These are phyloP conservation scores for Sonneratia alba DNA, from an alignment of 345 rosid species.

Conservation along the genomic window DNA sequence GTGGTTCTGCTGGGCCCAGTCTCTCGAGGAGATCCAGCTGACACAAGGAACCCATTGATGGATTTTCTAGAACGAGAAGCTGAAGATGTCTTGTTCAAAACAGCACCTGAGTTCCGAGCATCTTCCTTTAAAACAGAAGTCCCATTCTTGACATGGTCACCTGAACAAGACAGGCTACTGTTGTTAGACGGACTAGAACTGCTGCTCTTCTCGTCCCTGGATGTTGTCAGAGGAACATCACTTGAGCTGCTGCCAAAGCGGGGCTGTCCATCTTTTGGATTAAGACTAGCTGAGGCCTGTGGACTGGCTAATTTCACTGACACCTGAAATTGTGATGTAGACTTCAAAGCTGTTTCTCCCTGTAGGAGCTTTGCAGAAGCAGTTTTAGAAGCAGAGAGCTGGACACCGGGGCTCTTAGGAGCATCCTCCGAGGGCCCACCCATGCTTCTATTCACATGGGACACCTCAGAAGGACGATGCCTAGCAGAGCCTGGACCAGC, in stretches of 20 bases:
- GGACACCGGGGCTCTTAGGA: slow-evolving; percentile 42
- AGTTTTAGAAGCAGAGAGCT: slow-evolving; percentile 50
- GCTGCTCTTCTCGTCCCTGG: slow-evolving; percentile 68
- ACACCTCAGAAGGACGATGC: slow-evolving; percentile 46
- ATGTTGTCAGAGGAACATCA: slow-evolving; percentile 31
- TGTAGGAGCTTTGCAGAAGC: slow-evolving; percentile 40
- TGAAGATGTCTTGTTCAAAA: slow-evolving; percentile 40
- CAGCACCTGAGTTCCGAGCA: slow-evolving; percentile 48
- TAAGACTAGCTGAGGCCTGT: slow-evolving; percentile 30
- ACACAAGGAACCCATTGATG: slow-evolving; percentile 40
- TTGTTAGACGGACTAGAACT: slow-evolving; percentile 79
- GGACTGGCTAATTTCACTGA: slow-evolving; percentile 41
- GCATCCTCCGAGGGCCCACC: slow-evolving; percentile 57
- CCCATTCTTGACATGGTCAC: slow-evolving; percentile 54
- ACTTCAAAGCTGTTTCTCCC: slow-evolving; percentile 39
- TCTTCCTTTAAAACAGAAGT: slow-evolving; percentile 56
- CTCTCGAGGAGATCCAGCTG: slow-evolving; percentile 35
- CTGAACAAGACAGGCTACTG: slow-evolving; percentile 61
- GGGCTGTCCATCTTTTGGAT: slow-evolving; percentile 45
- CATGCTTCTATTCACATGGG: slow-evolving; percentile 44
- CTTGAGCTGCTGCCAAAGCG: slow-evolving; percentile 25
- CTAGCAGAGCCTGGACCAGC: slow-evolving; percentile 60
- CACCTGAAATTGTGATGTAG: slow-evolving; percentile 47
- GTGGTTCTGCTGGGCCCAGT: slow-evolving; percentile 36
- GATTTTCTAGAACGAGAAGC: slow-evolving; percentile 50